A percentile compares a stretch with the other conserved stretches of the same genome.
phyloP scores from a whole-genome alignment of 192 early-diverging fungal species.

The Geosiphon pyriformis region DNA sequence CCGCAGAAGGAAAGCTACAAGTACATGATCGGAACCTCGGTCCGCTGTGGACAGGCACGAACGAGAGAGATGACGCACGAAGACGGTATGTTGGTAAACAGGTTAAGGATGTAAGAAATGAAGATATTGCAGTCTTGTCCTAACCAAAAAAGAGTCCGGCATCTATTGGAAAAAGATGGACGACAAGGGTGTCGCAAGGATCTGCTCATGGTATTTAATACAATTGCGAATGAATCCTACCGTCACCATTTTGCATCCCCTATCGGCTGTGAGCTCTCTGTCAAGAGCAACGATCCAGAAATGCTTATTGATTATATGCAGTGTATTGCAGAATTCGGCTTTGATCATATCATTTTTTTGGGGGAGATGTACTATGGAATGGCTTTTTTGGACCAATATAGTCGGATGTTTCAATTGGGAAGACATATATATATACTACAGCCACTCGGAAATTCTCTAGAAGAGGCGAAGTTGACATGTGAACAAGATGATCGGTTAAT shows the following conservation, averaged over 20 bases:
- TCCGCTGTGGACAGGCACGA: background rate
- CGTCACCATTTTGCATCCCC: background rate
- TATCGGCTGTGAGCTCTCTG: constrained; percentile 9
- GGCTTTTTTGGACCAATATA: constrained; percentile 16
- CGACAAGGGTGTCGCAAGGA: background rate
- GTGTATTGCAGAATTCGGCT: constrained; percentile 3
- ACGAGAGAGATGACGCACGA: background rate
- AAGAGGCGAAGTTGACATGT: background rate
- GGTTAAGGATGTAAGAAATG: constrained; percentile 9
- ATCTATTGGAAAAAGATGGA: background rate
- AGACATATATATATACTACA: background rate
- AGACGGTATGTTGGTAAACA: background rate
- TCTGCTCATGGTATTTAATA: constrained; percentile 7
- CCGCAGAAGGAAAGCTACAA: background rate
- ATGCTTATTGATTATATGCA: constrained; percentile 4
- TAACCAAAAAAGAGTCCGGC: background rate
- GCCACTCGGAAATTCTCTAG: constrained; percentile 10
- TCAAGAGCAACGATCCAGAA: background rate
- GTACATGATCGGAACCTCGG: constrained; percentile 2
- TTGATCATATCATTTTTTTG: constrained; percentile 13
- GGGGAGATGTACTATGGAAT: constrained; percentile 5
- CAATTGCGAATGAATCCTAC: background rate
- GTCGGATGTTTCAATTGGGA: constrained; percentile 11
- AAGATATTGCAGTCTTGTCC: background rate
- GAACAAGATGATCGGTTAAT: background rate